These are phyloP conservation scores for Trypanosoma avium DNA, from an alignment of 208 protist genomes.

Conservation along the genomic window DNA sequence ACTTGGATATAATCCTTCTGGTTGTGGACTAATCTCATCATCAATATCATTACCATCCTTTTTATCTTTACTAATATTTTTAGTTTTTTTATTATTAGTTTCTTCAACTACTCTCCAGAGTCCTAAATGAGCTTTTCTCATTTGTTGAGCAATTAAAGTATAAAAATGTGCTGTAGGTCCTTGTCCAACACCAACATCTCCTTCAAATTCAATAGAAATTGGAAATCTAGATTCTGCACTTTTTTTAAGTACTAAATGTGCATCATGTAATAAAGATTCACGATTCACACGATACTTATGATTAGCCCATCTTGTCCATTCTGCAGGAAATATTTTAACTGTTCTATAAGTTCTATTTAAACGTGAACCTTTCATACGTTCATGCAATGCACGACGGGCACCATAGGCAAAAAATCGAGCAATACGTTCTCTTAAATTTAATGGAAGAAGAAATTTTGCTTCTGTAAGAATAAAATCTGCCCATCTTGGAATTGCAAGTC, in stretches of 20 bases:
- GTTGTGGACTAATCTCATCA: slow-evolving; percentile 21
- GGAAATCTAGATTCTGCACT: slow-evolving; percentile 63
- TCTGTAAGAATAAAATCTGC: slow-evolving; percentile 72
- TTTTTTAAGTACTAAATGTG: slow-evolving; percentile 66
- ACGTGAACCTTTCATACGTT: slow-evolving; percentile 58
- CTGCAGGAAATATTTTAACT: slow-evolving; percentile 42
- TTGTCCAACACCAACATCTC: slow-evolving; percentile 85
- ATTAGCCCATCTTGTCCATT: slow-evolving; percentile 72
- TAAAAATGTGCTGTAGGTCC: slow-evolving; percentile 92
- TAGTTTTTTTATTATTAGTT: neutral
- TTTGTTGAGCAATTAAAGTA: slow-evolving; percentile 66
- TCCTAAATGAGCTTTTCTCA: slow-evolving; percentile 32
- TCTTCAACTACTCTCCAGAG: slow-evolving; percentile 56
- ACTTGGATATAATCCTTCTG: slow-evolving; percentile 50
- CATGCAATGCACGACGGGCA: slow-evolving; percentile 64
- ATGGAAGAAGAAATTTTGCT: slow-evolving; percentile 69
- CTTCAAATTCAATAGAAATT: slow-evolving; percentile 87
- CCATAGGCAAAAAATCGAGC: slow-evolving; percentile 80
- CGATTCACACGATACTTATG: slow-evolving; percentile 85
- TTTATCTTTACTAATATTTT: neutral
- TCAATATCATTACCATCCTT: neutral
- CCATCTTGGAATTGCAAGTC: slow-evolving; percentile 81
- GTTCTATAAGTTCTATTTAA: slow-evolving; percentile 42
- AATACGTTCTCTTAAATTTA: slow-evolving; percentile 49
- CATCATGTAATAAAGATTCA: slow-evolving; percentile 54